phyloP scores from a whole-genome alignment of 129 eudicot genomes.

The Lactuca sativa region DNA sequence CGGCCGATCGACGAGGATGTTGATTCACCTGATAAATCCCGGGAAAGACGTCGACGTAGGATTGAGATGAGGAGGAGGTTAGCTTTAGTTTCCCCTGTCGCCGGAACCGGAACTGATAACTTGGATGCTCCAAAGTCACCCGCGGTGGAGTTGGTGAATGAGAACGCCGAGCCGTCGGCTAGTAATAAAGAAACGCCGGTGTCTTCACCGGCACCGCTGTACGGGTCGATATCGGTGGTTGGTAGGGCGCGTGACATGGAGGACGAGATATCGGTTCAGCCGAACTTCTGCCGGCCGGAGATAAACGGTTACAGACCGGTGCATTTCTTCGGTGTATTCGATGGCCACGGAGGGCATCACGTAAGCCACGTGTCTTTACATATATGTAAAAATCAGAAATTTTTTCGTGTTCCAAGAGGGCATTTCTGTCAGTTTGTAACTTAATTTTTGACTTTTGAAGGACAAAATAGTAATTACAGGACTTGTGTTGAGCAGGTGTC shows the following conservation, averaged over 20 bases:
- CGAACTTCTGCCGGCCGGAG: conserved; percentile 46
- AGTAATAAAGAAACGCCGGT: background rate
- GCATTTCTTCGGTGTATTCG: conserved; percentile 51
- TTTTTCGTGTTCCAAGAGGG: background rate
- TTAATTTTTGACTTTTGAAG: background rate
- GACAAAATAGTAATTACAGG: background rate
- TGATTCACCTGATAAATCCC: conserved; percentile 38
- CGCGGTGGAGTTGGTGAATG: background rate
- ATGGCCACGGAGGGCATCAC: conserved; percentile 63
- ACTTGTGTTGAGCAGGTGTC: conserved; percentile 44
- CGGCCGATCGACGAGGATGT: background rate
- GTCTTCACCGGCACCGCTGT: conserved; percentile 25
- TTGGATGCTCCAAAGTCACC: background rate
- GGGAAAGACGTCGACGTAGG: conserved; percentile 53
- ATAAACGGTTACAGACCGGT: conserved; percentile 38
- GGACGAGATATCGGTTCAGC: conserved; percentile 44
- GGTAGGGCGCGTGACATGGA: conserved; percentile 52
- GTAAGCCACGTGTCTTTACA: conserved; percentile 26
- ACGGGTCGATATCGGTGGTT: conserved; percentile 38
- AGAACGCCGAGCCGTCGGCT: background rate
- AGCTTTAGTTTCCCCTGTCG: conserved; percentile 11
- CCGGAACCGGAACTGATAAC: background rate
- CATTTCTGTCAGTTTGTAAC: background rate
- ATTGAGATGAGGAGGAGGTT: conserved; percentile 37
- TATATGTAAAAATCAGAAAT: background rate